A percentile compares a stretch with the other conserved stretches of the same genome.
Evolutionary conservation across 257 asterid species (phyloP).

Genomic region (Petunia axillaris): DNA sequence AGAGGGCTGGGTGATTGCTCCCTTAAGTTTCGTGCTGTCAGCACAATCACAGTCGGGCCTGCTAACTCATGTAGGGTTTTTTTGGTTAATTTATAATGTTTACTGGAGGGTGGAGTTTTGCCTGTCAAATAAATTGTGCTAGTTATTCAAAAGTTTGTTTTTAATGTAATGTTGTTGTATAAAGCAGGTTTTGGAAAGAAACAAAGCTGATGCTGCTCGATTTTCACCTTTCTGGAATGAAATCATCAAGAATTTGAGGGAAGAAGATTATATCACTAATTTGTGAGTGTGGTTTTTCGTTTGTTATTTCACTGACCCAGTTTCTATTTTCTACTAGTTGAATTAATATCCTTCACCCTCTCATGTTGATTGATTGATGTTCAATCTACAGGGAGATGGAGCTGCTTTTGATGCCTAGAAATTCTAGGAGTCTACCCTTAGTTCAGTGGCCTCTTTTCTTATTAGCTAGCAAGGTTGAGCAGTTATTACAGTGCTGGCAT

Average conservation of each 20-base stretch:
- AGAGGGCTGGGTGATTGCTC: neutral
- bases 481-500: conserved; percentile 28
- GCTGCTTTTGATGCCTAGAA: conserved; percentile 89
- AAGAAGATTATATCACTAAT: conserved; percentile 82
- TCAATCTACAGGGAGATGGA: conserved; percentile 77
- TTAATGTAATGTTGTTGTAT: conserved; percentile 32
- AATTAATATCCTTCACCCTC: conserved; percentile 20
- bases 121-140: neutral
- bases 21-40: neutral
- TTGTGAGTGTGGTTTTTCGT: conserved; percentile 56
- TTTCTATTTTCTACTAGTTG: conserved; percentile 10
- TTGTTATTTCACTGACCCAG: conserved; percentile 23
- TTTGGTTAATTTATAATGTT: neutral
- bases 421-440: conserved; percentile 62
- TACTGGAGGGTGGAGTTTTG: neutral
- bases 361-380: conserved; percentile 28
- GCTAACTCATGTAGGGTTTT: neutral
- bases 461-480: conserved; percentile 86
- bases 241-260: conserved; percentile 82
- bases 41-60: neutral
- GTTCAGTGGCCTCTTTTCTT: conserved; percentile 99
- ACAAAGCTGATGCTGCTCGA: conserved; percentile 77
- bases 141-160: conserved; percentile 18
- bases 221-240: conserved; percentile 99
- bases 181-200: conserved; percentile 63